Evolutionary conservation across 176 grass and related monocot species (phyloP), one percentile per base, ranked within the genome.

Genomic region (Hyparrhenia diplandra): DNA sequence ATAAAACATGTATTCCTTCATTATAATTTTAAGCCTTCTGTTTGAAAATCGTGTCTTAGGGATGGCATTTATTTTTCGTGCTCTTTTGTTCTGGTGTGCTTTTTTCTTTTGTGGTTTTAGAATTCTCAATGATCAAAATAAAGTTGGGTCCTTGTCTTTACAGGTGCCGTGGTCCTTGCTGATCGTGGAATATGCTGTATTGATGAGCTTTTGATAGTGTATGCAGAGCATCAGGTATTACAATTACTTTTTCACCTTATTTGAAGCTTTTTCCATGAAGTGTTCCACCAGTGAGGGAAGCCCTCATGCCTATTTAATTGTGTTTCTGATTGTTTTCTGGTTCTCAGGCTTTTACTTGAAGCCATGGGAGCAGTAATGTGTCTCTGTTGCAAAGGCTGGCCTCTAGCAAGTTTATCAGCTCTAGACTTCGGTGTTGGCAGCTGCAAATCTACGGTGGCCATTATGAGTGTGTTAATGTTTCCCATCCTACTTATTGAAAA

Each of bases 331-430:
- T 81, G 43, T 85, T 73, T n/a, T 88, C 82, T 67, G 66, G 82
- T 86, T 89, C 55, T 67, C 84, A 98, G 95, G 90, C 86, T 94
- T n/a, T 88, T 98, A 68, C 81, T 98, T 34, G 95, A 98, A 93
- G 90, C 95, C 69, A 98, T 98, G 95, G n/a, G 95, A 95, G 82
- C 95, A 95, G 75, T 92, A 98, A 89, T 93, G 92, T 88, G 95
- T 98, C 23, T 98, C 95, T 57, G 86, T 98, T 43, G 95, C 95
- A 86, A 98, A 98, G 88, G 95, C 95, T 29, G 95, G 95, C 69
- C 86, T 98, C 51, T 98, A 31, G 95, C 95, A 78, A 98, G 92
- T 89, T 89, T 95, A 81, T 95, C 92, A 80, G 88, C 95, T 75
- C 92, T n/a, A n/a, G 90, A 87, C 95, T n/a, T n/a, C 95, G 69